phyloP scores from a whole-genome alignment of 2,329 filamentous ascomycete species.

The Epichloe elymi region DNA sequence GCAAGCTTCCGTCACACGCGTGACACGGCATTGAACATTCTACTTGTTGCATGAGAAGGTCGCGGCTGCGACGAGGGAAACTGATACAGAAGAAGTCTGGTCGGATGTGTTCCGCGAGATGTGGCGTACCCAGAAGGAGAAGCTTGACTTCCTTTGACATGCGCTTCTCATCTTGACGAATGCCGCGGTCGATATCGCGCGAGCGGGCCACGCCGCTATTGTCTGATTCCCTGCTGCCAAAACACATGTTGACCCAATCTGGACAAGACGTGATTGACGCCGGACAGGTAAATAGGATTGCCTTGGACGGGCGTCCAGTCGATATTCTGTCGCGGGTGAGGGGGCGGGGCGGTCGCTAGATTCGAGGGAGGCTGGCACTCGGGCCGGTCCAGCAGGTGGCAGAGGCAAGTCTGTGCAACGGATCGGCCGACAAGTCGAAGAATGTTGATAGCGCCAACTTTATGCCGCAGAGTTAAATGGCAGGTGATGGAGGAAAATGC shows the following conservation, averaged over 20 bases:
- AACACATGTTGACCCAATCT: constrained; percentile 40
- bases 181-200: constrained; percentile 71
- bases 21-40: neutral
- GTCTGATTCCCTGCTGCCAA: constrained; percentile 41
- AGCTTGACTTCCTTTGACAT: constrained; percentile 86
- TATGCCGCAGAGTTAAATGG: neutral
- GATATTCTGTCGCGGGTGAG: neutral
- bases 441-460: neutral
- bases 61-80: neutral
- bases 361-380: neutral
- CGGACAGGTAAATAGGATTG: neutral
- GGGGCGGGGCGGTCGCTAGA: neutral
- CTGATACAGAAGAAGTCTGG: neutral
- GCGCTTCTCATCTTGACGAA: constrained; percentile 79
- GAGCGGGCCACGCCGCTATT: constrained; percentile 38
- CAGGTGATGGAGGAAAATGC: neutral
- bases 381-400: neutral
- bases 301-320: neutral
- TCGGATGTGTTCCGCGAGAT: neutral
- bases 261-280: neutral
- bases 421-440: neutral
- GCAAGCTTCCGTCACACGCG: constrained; percentile 4
- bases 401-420: neutral
- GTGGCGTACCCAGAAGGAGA: constrained; percentile 63
- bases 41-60: neutral